Evolutionary conservation across 352 stramenopile species (phyloP).

Genomic region (Blastocystis sp.): DNA sequence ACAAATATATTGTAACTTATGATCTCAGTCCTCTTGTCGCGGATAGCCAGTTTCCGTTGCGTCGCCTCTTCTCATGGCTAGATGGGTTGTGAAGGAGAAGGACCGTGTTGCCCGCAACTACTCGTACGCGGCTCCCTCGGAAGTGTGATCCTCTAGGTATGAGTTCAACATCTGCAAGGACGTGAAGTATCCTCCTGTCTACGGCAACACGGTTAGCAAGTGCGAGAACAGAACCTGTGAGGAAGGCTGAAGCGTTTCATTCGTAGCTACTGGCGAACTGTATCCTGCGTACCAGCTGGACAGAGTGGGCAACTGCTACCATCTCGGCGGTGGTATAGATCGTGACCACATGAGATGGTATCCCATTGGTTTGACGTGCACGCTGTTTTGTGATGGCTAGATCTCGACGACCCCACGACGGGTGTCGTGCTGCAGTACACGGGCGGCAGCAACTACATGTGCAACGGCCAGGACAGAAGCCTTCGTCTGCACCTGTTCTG

Average conservation of each 20-base stretch:
- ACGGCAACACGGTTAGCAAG: not conserved
- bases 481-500: constrained; percentile 60
- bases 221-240: constrained; percentile 31
- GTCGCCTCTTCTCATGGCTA: not conserved
- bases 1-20: constrained; percentile 70
- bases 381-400: not conserved
- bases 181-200: constrained; percentile 24
- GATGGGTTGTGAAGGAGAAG: constrained; percentile 46
- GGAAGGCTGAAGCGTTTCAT: not conserved
- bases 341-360: not conserved
- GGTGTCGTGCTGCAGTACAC: constrained; percentile 50
- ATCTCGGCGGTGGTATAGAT: constrained; percentile 11
- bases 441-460: constrained; percentile 12
- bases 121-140: not conserved
- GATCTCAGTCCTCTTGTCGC: constrained; percentile 51
- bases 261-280: not conserved
- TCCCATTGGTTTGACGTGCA: constrained; percentile 62
- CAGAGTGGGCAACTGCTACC: not conserved
- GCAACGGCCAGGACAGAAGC: not conserved
- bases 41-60: constrained; percentile 4
- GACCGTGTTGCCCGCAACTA: constrained; percentile 62
- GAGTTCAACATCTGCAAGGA: constrained; percentile 47
- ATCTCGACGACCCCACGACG: constrained; percentile 65
- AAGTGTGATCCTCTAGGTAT: constrained; percentile 6
- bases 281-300: constrained; percentile 57